Evolutionary conservation across 805 yeast genomes (phyloP), one percentile per base, ranked within the genome.

Genomic region (Tanozyma kutaoensis): DNA sequence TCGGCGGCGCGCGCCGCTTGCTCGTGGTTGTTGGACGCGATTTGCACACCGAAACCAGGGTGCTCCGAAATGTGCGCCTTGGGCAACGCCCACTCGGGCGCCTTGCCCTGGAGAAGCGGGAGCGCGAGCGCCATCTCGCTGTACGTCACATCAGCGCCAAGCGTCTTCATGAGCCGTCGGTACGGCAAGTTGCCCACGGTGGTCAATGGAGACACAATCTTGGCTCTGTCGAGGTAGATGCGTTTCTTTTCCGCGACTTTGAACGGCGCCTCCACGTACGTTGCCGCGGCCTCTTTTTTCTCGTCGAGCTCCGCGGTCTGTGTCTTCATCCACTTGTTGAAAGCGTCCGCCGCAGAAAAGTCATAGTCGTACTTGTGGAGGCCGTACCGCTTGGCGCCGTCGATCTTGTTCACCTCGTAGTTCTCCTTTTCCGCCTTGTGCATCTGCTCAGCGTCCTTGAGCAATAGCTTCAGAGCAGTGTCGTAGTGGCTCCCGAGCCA

Each of bases 181-280:
- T 72, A 91, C 11, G 99, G 98, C 42, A 91, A 62, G 52, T 91
- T 91, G 14, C 99, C 99, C 5, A 91, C 98, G 0, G 99, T 91
- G 19, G 99, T 93, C 35, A 91, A 65, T 2, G 99, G 99, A 2
- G 96, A 82, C 6, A 91, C 76, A 33, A 91, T 84, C 52, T 85
- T 85, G 37, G 88, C 88, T 24, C 71, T 60, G 20, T 59, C 56
- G 28, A 80, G 64, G 44, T 85, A 59, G 25, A 91, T 46, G 30
- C 55, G 64, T 49, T 77, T 80, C 69, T 91, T 91, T 50, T 91
- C 97, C n/a, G 66, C 57, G 1, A 82, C 64, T 41, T 70, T 72
- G 52, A 77, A 72, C 12, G 85, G 76, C 1, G 93, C 67, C 45
- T 88, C 96, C 28, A 70, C 57, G 44, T 73, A 88, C n/a, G 59